A percentile compares a stretch with the other conserved stretches of the same genome.
phyloP scores from a whole-genome alignment of 495 filamentous ascomycete species.

The Neurospora sp. region DNA sequence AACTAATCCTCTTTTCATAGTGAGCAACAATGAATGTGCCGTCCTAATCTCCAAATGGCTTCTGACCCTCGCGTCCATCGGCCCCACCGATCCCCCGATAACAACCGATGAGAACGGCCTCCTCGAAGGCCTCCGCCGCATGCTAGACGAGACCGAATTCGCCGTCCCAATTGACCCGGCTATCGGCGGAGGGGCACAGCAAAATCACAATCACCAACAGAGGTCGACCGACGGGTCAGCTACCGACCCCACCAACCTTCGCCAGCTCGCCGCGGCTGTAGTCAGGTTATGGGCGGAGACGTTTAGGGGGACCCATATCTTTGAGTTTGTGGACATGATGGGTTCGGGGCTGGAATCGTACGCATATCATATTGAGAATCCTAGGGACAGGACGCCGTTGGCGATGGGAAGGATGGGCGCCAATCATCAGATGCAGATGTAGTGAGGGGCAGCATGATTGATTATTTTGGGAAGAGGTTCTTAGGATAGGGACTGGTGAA shows the following conservation, averaged over 20 bases:
- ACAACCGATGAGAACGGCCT: conserved; percentile 53
- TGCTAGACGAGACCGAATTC: conserved; percentile 70
- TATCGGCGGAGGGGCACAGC: conserved; percentile 15
- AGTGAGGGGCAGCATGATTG: background rate
- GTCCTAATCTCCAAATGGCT: conserved; percentile 51
- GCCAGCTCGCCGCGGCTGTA: conserved; percentile 51
- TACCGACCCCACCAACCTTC: conserved; percentile 42
- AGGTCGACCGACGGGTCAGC: conserved; percentile 27
- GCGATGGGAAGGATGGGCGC: conserved; percentile 6
- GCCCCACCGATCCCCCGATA: conserved; percentile 31
- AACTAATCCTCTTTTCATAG: conserved; percentile 13
- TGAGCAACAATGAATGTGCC: conserved; percentile 62
- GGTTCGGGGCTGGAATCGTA: conserved; percentile 52
- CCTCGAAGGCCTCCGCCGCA: conserved; percentile 56
- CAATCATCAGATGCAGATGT: background rate
- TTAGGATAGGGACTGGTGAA: background rate
- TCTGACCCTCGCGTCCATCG: conserved; percentile 32
- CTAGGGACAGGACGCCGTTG: conserved; percentile 36
- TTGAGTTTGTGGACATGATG: conserved; percentile 56
- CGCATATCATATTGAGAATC: conserved; percentile 53
- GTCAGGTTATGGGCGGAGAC: conserved; percentile 58
- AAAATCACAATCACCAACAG: conserved; percentile 22
- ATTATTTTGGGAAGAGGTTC: background rate
- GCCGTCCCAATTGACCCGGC: conserved; percentile 47
- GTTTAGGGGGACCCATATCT: conserved; percentile 58